phyloP scores from a whole-genome alignment of 148 eudicot species.

The Vaccinium vitisidaea region DNA sequence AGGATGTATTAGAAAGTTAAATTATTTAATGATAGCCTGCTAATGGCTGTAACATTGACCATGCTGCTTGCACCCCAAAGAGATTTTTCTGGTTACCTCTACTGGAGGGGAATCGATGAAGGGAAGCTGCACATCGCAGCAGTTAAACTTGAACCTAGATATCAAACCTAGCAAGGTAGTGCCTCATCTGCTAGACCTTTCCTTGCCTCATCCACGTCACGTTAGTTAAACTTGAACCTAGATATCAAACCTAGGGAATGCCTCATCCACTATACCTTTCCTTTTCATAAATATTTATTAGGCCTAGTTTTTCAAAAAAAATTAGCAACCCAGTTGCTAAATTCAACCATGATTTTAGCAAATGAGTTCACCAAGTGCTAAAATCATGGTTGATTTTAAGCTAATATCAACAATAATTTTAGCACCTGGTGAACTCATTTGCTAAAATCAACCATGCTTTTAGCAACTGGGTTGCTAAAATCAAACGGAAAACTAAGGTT shows the following conservation, averaged over 20 bases:
- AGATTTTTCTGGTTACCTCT: not conserved
- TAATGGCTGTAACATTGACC: not conserved
- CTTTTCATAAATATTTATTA: not conserved
- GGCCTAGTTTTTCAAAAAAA: no score
- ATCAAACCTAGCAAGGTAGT: not conserved
- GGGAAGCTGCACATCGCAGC: not conserved
- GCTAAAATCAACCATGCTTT: no score
- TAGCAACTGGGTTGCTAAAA: no score
- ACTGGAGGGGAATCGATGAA: not conserved
- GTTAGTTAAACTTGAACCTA: no score
- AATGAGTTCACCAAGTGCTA: no score
- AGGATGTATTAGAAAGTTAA: not conserved
- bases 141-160: not conserved
- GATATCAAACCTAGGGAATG: no score
- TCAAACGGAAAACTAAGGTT: no score
- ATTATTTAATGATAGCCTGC: not conserved
- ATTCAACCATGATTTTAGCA: no score
- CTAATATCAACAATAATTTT: no score
- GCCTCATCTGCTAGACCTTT: not conserved
- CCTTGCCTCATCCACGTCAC: not conserved
- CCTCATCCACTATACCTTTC: not conserved
- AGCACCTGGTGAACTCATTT: no score
- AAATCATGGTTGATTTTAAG: no score
- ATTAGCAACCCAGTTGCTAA: no score
- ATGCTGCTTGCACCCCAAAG: not conserved